Evolutionary conservation across 805 yeast species (phyloP).

Genomic region (Cyberlindnera xishuangbannaensis): DNA sequence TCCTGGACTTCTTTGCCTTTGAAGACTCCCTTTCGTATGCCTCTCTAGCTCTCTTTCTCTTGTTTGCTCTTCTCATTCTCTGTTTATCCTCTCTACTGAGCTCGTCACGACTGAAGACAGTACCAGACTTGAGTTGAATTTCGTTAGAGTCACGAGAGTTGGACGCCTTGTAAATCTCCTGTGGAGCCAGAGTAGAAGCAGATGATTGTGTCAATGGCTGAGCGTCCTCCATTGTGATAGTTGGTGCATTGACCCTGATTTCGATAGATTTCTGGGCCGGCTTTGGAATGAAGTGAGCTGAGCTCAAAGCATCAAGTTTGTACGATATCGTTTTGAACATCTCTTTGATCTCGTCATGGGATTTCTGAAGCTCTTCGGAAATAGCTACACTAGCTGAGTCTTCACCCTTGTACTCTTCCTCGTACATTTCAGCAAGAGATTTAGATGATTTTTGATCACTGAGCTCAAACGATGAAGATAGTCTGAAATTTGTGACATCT

Average conservation of each 20-base stretch:
- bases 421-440: conserved; percentile 88
- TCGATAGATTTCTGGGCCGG: conserved; percentile 77
- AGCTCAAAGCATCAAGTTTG: conserved; percentile 80
- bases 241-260: conserved; percentile 75
- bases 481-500: conserved; percentile 56
- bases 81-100: conserved; percentile 79
- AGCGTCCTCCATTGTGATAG: conserved; percentile 92
- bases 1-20: conserved; percentile 45
- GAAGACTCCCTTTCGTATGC: conserved; percentile 31
- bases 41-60: conserved; percentile 68
- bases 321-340: conserved; percentile 58
- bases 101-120: conserved; percentile 76
- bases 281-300: conserved; percentile 93
- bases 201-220: conserved; percentile 81
- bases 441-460: conserved; percentile 80
- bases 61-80: conserved; percentile 78
- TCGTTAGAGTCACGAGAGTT: conserved; percentile 48
- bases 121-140: conserved; percentile 68
- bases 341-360: conserved; percentile 73
- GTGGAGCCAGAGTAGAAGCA: conserved; percentile 84
- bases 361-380: conserved; percentile 58
- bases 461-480: conserved; percentile 54
- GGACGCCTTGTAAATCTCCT: conserved; percentile 68
- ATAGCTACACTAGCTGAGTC: conserved; percentile 43
- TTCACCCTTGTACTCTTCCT: conserved; percentile 68